Base-by-base conservation (phyloP, 2,329 filamentous ascomycete species). In the Fusarium pininemorale region DNA sequence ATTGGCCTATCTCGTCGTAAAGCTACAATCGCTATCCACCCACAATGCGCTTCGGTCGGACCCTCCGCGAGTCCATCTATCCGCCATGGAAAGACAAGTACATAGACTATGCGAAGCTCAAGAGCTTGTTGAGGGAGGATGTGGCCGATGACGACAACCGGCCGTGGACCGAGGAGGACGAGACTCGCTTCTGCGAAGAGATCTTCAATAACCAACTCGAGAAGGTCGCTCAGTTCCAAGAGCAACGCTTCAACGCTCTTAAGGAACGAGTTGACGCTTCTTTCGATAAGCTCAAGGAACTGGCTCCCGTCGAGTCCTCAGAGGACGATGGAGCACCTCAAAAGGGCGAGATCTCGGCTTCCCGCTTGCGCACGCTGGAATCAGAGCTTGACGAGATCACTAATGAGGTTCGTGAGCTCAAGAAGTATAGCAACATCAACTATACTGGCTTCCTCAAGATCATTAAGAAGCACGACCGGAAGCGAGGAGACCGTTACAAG, bases 391-490 rank as follows among this genome's bases (percentile, higher is more conserved):
- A 98, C 82, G 84, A 85, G 61, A 96, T 98, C 83, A 96, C 94
- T 39, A 94, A 94, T 81, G 94, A 98, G 83, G 92, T 97, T 79
- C 96, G 93, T 81, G 94, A 97, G 86, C 89, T 99, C 76, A 96
- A 98, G 84, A 96, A 94, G 82, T 99, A 96, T 85, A 96, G 94
- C 83, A 93, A 92, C 74, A 92, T 98, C 85, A 99, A 99, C 85
- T 99, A 98, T 83, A 98, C 96, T 11, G 96, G 95, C 54, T 98
- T 98, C 84, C 89, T 98, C 80, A 99, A 99, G 87, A 97, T 97
- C 54, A 95, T 95, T 64, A 99, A 99, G 90, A 99, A 99, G 85
- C 96, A 99, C 84, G 96, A 99, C 84, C 93, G 96, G 75, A 97
- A 96, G 85, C 90, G 96, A 75, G 95, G 95, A 63, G 89, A 91